A percentile compares a stretch with the other conserved stretches of the same genome.
Conservation (phyloP, 1,139 yeast genomes). For the Yamadazyma pseudoaaseri region DNA sequence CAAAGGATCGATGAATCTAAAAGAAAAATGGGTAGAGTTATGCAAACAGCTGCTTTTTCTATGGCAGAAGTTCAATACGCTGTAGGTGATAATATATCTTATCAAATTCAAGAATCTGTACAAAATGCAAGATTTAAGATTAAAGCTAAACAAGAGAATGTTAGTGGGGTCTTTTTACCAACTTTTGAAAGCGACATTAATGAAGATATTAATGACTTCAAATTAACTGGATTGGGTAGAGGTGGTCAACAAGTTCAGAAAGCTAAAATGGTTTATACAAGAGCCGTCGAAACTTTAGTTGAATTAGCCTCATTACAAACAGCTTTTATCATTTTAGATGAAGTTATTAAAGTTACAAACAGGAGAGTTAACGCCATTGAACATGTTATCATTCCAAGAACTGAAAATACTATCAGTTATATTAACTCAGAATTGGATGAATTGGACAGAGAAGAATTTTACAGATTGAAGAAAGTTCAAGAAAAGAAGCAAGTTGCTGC, state of each 20-base stretch:
- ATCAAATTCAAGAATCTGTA: constrained; percentile 94
- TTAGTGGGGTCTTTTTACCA: constrained; percentile 92
- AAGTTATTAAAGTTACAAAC: constrained; percentile 95
- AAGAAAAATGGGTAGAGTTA: constrained; percentile 95
- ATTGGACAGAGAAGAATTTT: constrained; percentile 96
- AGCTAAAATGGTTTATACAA: constrained; percentile 89
- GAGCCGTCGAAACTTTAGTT: constrained; percentile 93
- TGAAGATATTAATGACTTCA: constrained; percentile 86
- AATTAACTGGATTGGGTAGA: constrained; percentile 93
- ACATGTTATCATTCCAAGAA: constrained; percentile 95
- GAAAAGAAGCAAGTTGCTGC: constrained; percentile 87
- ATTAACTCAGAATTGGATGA: constrained; percentile 96
- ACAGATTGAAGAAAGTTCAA: constrained; percentile 93
- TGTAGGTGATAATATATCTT: constrained; percentile 91
- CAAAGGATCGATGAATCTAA: constrained; percentile 93
- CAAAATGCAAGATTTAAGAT: constrained; percentile 88
- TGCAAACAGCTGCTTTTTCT: constrained; percentile 98
- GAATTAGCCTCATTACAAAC: constrained; percentile 94
- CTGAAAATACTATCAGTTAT: constrained; percentile 90
- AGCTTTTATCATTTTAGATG: constrained; percentile 93
- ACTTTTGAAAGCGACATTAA: constrained; percentile 85
- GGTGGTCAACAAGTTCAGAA: constrained; percentile 98
- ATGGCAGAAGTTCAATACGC: constrained; percentile 97
- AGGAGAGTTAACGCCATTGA: constrained; percentile 98
- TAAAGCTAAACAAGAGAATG: constrained; percentile 91